Base-by-base conservation (phyloP, 805 yeast species). In the Nakazawaea pomicola region DNA sequence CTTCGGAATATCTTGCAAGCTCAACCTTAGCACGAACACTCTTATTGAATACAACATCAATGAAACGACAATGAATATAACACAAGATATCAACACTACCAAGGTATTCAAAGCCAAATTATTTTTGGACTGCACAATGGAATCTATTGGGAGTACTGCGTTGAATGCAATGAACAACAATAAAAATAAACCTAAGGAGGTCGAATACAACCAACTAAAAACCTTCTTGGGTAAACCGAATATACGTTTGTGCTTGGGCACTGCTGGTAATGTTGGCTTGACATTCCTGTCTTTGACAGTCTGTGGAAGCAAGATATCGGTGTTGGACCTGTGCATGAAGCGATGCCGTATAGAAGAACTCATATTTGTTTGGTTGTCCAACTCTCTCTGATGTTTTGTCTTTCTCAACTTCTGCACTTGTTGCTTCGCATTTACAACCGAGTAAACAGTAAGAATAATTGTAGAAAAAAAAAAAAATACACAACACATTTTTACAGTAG, bases 101-200 rank as follows among this genome's bases (percentile, higher is more conserved):
- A 90, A 81, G 3, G 91, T 76, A 56, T 89, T 87, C 56, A 86
- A 66, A 1, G 86, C 93, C 50, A 84, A 76, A 45, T 76, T 74
- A 6, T 66, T 65, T 3, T 77, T 66, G 1, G 82, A 69, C 49
- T 76, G 74, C 1, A 74, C 68, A 45, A 89, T 78, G 23, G 88
- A 78, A 59, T 91, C 97, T 12, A 88, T 74, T 0, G 95, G 95
- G 0, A 91, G 66, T 7, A 83, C 84, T 2, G 85, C 66, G 20
- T 80, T 65, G 41, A 89, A 74, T 0, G 80, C 86, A 16, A 83
- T 50, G 41, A 73, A 64, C 1, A 69, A 48, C 2, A 63, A 45
- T 38, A 70, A 46, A 20, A 72, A 56, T 9, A 75, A 50, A 21
- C 66, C 53, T 37, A 69, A 58, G 16, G 77, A 67, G 17, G 66